phyloP scores from a whole-genome alignment of 2,329 filamentous ascomycete genomes.

The Plectosphaerella cucumerina region DNA sequence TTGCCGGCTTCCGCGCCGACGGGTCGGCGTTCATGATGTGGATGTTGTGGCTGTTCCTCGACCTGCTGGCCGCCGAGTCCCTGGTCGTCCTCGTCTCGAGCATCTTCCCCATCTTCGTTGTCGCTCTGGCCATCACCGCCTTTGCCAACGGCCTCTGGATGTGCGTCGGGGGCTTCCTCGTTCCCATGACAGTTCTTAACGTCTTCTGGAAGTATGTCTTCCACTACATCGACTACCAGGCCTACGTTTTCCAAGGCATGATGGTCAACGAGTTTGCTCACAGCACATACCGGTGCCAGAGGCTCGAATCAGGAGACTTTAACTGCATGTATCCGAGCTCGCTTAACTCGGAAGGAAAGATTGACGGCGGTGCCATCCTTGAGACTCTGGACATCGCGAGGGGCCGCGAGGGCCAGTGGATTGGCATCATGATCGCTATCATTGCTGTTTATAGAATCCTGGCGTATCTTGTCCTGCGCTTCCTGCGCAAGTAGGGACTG shows the following conservation, averaged over 20 bases:
- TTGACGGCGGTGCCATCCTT: constrained; percentile 68
- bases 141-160: constrained; percentile 91
- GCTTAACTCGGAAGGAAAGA: constrained; percentile 60
- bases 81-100: constrained; percentile 73
- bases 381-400: constrained; percentile 64
- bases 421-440: constrained; percentile 75
- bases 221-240: constrained; percentile 84
- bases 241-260: constrained; percentile 86
- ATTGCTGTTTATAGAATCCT: constrained; percentile 68
- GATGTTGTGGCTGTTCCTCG: constrained; percentile 82
- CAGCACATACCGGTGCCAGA: constrained; percentile 58
- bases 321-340: constrained; percentile 68
- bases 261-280: constrained; percentile 82
- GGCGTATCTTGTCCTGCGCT: constrained; percentile 56
- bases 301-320: constrained; percentile 36
- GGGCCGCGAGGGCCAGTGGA: constrained; percentile 61
- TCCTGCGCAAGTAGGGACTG: background rate
- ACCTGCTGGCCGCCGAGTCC: constrained; percentile 76
- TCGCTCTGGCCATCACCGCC: constrained; percentile 72
- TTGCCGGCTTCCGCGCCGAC: constrained; percentile 67
- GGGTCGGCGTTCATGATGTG: constrained; percentile 68
- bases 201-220: constrained; percentile 84
- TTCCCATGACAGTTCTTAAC: constrained; percentile 68
- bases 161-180: constrained; percentile 79
- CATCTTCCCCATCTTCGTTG: constrained; percentile 74